A percentile compares a stretch with the other conserved stretches of the same genome.
phyloP scores from a whole-genome alignment of 2,329 filamentous ascomycete species.

The Coniella vitis region DNA sequence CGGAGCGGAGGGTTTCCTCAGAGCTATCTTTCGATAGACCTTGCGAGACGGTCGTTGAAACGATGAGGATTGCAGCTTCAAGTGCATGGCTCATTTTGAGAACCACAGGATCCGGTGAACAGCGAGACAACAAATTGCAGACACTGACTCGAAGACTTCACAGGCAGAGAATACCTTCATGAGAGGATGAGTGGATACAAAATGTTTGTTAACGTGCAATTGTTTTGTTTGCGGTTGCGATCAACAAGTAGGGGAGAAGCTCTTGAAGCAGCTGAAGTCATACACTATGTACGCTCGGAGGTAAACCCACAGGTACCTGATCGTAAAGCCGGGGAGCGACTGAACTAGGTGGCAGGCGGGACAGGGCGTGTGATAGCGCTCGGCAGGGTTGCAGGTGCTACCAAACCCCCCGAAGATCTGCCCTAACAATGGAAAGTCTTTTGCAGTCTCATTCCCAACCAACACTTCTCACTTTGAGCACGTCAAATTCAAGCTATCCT shows the following conservation, averaged over 20 bases:
- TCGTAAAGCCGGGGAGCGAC: too few relatives aligned
- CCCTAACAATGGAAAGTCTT: background rate
- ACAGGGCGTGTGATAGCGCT: too few relatives aligned
- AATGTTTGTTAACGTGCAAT: too few relatives aligned
- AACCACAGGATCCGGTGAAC: background rate
- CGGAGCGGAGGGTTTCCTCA: constrained; percentile 56
- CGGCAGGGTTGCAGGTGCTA: background rate
- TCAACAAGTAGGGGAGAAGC: background rate
- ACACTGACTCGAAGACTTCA: too few relatives aligned
- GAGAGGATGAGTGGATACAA: too few relatives aligned
- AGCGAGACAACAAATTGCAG: background rate
- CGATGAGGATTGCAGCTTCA: constrained; percentile 70
- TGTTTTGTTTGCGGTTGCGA: too few relatives aligned
- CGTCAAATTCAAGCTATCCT: background rate
- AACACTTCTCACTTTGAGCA: background rate
- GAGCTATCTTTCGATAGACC: constrained; percentile 76
- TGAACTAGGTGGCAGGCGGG: too few relatives aligned
- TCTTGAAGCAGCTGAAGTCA: background rate
- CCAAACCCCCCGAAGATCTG: background rate
- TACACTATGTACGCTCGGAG: background rate
- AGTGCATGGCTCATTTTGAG: constrained; percentile 33
- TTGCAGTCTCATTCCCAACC: background rate
- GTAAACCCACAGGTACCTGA: too few relatives aligned
- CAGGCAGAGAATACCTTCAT: background rate
- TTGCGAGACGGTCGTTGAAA: constrained; percentile 82